phyloP scores from a whole-genome alignment of 371 early-diverging fungal species.

The Mortierella sp. region DNA sequence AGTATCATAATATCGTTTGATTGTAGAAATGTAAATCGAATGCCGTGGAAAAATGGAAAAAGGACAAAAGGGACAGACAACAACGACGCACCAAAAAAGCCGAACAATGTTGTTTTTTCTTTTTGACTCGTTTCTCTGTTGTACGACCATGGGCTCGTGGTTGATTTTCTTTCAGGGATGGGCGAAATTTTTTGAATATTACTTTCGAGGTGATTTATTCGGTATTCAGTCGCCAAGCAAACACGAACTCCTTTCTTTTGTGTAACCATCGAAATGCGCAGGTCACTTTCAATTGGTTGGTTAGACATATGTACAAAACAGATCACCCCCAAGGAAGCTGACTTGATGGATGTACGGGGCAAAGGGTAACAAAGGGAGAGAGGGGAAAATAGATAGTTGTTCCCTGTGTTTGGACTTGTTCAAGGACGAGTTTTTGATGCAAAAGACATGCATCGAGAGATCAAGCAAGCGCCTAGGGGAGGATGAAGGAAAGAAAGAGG shows the following conservation, averaged over 20 bases:
- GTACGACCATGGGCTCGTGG: slow-evolving; percentile 34
- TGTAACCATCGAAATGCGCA: slow-evolving; percentile 18
- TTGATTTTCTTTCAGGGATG: background rate
- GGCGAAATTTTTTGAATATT: slow-evolving; percentile 32
- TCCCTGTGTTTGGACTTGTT: background rate
- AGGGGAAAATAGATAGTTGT: background rate
- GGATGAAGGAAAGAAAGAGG: too few species aligned
- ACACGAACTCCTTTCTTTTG: slow-evolving; percentile 49
- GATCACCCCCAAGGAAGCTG: too few species aligned
- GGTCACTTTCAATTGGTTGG: background rate
- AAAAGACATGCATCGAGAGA: too few species aligned
- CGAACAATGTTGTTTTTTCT: background rate
- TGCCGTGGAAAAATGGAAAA: slow-evolving; percentile 2
- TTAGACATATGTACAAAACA: too few species aligned
- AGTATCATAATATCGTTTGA: background rate
- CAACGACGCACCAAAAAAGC: background rate
- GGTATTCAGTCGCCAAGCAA: slow-evolving; percentile 3
- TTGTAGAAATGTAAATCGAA: background rate
- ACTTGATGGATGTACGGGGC: too few species aligned
- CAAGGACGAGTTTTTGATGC: too few species aligned
- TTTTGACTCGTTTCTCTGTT: slow-evolving; percentile 54
- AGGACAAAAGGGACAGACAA: slow-evolving; percentile 14
- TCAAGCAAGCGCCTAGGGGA: too few species aligned
- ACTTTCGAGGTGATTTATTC: slow-evolving; percentile 1
- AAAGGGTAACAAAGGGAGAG: background rate